Base-by-base conservation (phyloP, 2,329 filamentous ascomycete genomes). In the Stagonosporopsis rhizophila region DNA sequence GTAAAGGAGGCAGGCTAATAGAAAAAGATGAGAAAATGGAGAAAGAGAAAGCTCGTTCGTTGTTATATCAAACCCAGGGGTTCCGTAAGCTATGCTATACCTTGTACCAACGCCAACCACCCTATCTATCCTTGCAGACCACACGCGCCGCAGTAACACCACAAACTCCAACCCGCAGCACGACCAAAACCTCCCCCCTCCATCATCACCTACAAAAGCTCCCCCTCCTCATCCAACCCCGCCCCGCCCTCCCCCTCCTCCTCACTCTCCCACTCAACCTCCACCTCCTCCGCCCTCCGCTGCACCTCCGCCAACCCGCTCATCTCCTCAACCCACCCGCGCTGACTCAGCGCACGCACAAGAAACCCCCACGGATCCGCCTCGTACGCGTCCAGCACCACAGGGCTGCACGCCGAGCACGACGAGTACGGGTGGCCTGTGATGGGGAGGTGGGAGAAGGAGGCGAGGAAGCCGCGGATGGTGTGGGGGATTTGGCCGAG, bases 401-500 rank as follows among this genome's bases (percentile, higher is more conserved):
- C 85, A 30, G 84, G 83, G 61, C 89, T 91, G 69, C 91, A 96
- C 2, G 90, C 91, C 44, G 89, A 92, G 75, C 91, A 96, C 74
- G 87, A 88, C 53, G 92, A 87, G 73, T 93, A 96, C 0, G 89
- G 89, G 64, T 86, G 83, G 8, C 90, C 90, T 49, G 84, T 86
- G 62, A 95, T 87, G 34, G 89, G 81, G 56, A 93, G 81, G 61
- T 89, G 92, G 68, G 87, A 85, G 74, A 91, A 95, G 3, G 82
- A 89, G 30, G 86, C 85, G 20, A 93, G 80, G 72, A 90, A 93
- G 22, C 91, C 91, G 28, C 91, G 87, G 48, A 95, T 87, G 61
- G 91, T 89, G 73, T 96, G 91, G 1, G 91, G 91, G 0, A 95
- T 85, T 14, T 89, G 83, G 20, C 86, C 84, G 7, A 89, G 79